A percentile compares a stretch with the other conserved stretches of the same genome.
Conservation (phyloP, 2,329 filamentous ascomycete genomes). For the Leptoxyphium fumago region DNA sequence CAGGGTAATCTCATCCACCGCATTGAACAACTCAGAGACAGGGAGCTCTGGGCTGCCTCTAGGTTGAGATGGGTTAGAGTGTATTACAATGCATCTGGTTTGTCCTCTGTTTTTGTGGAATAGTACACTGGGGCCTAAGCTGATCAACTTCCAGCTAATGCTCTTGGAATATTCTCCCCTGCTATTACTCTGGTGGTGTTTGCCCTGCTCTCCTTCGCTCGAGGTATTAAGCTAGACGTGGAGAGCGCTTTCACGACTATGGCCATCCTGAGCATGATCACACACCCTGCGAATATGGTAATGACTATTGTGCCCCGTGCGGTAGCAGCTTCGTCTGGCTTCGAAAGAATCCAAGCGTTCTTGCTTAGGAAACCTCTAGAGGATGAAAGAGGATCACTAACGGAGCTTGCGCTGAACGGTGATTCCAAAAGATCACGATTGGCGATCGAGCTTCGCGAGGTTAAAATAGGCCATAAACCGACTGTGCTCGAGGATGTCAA, state of each 20-base stretch:
- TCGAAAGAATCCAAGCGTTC: background rate
- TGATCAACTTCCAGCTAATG: conserved; percentile 3
- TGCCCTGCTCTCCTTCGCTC: background rate
- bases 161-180: conserved; percentile 4
- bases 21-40: background rate
- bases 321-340: background rate
- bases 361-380: background rate
- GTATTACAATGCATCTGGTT: conserved; percentile 4
- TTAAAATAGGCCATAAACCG: background rate
- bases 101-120: background rate
- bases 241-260: conserved; percentile 1
- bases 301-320: conserved; percentile 2
- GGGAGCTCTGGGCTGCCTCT: conserved; percentile 1
- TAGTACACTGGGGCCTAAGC: background rate
- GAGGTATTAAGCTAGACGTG: background rate
- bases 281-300: conserved; percentile 4
- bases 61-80: conserved; percentile 3
- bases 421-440: background rate
- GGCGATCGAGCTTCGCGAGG: background rate
- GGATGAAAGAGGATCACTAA: background rate
- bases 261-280: conserved; percentile 2
- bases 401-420: background rate
- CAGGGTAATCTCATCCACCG: background rate
- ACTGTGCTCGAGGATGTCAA: background rate
- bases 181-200: conserved; percentile 4